Base-by-base conservation (phyloP, 2,329 filamentous ascomycete species). In the Penicillium olsonii region DNA sequence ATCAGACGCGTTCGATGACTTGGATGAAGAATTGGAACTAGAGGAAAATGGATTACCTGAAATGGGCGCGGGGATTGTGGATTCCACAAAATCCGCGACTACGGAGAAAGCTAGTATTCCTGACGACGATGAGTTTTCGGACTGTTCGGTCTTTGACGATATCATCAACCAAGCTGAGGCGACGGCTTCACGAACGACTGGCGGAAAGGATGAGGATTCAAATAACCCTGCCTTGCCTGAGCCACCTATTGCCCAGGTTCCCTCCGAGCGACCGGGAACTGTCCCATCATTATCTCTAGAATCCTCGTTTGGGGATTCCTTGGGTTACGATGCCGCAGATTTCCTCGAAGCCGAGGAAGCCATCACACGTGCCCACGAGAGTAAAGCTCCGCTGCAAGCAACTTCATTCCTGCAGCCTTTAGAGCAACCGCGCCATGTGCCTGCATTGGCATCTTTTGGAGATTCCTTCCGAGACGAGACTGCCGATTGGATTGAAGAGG, bases 391-490 rank as follows among this genome's bases (percentile, higher is more conserved):
- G 12, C n/a, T 26, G 7, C 37, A 33, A 11, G 18, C 29, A 33
- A 17, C 5, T 8, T n/a, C 20, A 17, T 14, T 7, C 29, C 12
- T 31, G 17, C 31, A 27, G 10, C 37, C 44, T 37, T 43, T 43
- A 15, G 34, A 15, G 37, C 41, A 38, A 29, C 42, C 26, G 27
- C 42, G 26, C 34, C 40, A 12, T 15, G 44, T 44, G 11, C 37
- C 37, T 11, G 29, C 40, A 24, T 33, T 53, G 2, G 31, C 48
- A 17, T 19, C 58, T 18, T 43, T 55, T 18, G 49, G 46, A 31
- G 59, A 64, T 12, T 69, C 68, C 5, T 71, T 71, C 38, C 59
- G 60, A 33, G 68, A 71, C 11, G 68, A 71, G 12, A 70, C 68
- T 6, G 66, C 68, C 2, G 53, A 63, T 15, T 59, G 65, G 24